Base-by-base conservation (phyloP, 1,284 basidiomycete genomes). In the Jaminaea rosea region DNA sequence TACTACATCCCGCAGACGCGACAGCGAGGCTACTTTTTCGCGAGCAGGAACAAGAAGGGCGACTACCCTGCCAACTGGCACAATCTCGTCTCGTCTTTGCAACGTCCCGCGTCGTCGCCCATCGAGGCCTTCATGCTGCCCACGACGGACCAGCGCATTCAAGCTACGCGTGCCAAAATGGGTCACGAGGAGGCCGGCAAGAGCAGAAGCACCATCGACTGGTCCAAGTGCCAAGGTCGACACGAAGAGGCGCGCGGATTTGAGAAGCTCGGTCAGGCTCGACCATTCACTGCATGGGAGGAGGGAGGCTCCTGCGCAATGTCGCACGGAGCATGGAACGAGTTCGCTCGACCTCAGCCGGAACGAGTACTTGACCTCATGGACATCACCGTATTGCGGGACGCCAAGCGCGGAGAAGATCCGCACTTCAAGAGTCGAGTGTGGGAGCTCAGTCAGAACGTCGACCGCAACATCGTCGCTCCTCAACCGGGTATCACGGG, bases 401-500 rank as follows among this genome's bases (percentile, higher is more conserved):
- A 85, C 54, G 87, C 89, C 0, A 82, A 82, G 56, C 80, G 84
- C 46, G 88, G 86, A 0, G 52, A 60, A 21, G 63, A 66, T 46
- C 59, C 63, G 11, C 55, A 62, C 53, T 66, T 59, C 62, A 66
- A 66, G 55, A 62, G 60, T 37, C 60, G 63, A 52, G 56, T 66
- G 26, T 96, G 91, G 92, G 96, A 96, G 75, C 79, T 96, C n/a
- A 92, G 88, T 3, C 91, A 96, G 75, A 96, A 96, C 62, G 92
- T 96, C 24, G 75, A 74, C 46, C 83, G 90, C 13, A 87, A 86
- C 37, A 88, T 85, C 34, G 87, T 86, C 3, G 84, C 86, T 0
- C 83, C 81, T 53, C 84, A 84, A 72, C 79, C 84, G 1, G 91
- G 90, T 7, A 86, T 93, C 44, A 88, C 85, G 53, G 88, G 88